Evolutionary conservation across 495 filamentous ascomycete species (phyloP).

Genomic region (Aspergillus sclerotioniger): DNA sequence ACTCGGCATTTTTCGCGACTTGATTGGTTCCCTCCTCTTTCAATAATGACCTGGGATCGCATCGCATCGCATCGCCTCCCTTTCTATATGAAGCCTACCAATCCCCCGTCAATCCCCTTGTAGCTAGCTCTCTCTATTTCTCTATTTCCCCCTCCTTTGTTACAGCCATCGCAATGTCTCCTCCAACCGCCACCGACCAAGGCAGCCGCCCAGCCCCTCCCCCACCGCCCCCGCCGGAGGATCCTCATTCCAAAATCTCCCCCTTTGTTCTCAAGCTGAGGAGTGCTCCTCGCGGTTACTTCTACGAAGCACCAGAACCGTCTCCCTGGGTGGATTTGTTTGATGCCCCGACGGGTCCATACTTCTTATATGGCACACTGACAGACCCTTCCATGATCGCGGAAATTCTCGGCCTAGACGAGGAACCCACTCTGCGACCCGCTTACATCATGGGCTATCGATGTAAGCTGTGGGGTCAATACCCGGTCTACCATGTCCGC

Average conservation of each 20-base stretch:
- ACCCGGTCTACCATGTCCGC: slow-evolving; percentile 31
- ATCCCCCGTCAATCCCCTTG: too few relatives aligned
- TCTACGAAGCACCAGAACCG: slow-evolving; percentile 14
- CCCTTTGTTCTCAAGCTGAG: slow-evolving; percentile 16
- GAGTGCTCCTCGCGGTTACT: slow-evolving; percentile 12
- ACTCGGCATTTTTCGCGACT: too few relatives aligned
- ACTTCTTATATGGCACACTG: slow-evolving; percentile 38
- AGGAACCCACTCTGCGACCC: slow-evolving; percentile 13
- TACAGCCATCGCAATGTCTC: not conserved
- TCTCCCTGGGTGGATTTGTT: slow-evolving; percentile 9
- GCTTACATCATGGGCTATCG: slow-evolving; percentile 18
- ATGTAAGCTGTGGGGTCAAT: slow-evolving; percentile 29
- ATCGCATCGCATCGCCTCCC: too few relatives aligned
- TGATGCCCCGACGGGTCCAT: slow-evolving; percentile 21
- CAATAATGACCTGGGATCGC: too few relatives aligned
- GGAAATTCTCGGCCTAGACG: slow-evolving; percentile 19
- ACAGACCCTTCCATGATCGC: slow-evolving; percentile 21
- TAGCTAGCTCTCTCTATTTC: too few relatives aligned
- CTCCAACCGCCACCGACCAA: not conserved
- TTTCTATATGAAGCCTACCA: too few relatives aligned
- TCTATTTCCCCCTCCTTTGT: too few relatives aligned
- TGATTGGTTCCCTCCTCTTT: too few relatives aligned
- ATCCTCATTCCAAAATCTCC: slow-evolving; percentile 13
- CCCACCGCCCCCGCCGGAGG: slow-evolving; percentile 17
- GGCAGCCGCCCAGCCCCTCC: slow-evolving; percentile 2